Evolutionary conservation across 495 filamentous ascomycete genomes (phyloP).

Genomic region (Neurospora discreta): DNA sequence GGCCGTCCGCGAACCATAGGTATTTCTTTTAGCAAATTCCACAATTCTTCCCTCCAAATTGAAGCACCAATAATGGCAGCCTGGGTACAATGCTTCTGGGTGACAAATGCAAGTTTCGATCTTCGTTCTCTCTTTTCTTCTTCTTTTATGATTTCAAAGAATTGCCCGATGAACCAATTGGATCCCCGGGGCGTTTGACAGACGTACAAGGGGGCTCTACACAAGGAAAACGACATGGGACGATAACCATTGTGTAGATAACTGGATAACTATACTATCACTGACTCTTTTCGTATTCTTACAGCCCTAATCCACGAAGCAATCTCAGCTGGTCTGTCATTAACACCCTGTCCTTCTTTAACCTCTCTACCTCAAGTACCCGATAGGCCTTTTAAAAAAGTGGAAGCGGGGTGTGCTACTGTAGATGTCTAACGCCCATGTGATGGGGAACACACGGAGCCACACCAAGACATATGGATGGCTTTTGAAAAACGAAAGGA

Average conservation of each 20-base stretch:
- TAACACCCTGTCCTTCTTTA: too few species aligned
- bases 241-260: not conserved
- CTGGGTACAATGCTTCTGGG: not conserved
- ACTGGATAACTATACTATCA: not conserved
- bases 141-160: not conserved
- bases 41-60: not conserved
- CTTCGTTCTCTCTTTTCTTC: not conserved
- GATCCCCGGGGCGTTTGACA: not conserved
- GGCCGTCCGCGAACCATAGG: not conserved
- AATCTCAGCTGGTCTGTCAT: too few species aligned
- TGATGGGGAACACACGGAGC: too few species aligned
- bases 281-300: too few species aligned
- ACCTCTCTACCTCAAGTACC: too few species aligned
- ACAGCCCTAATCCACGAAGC: too few species aligned
- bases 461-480: too few species aligned
- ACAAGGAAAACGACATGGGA: not conserved
- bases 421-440: too few species aligned
- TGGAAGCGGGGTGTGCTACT: too few species aligned
- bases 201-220: not conserved
- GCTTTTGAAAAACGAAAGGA: too few species aligned
- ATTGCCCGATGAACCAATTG: not conserved
- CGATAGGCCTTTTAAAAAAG: too few species aligned
- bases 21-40: not conserved
- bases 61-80: not conserved
- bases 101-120: not conserved